Conservation (phyloP, 2,329 filamentous ascomycete genomes). For the Arthrinium puccinioides region DNA sequence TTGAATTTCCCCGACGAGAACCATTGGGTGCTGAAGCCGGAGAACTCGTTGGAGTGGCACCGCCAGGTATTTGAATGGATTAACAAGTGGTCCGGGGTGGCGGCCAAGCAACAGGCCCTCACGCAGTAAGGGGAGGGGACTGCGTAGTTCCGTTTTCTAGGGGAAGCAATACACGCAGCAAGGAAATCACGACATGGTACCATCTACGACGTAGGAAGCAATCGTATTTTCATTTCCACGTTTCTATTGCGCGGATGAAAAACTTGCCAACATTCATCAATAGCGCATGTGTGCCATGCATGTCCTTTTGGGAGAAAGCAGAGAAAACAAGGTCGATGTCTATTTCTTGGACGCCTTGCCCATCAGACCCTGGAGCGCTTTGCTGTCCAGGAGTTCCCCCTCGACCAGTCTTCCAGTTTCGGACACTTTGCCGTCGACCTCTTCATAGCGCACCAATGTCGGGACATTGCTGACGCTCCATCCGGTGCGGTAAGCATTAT, state of each 20-base stretch:
- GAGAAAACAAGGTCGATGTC: neutral
- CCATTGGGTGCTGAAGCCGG: constrained; percentile 7
- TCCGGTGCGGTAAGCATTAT: constrained; percentile 24
- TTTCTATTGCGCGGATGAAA: too few relatives aligned
- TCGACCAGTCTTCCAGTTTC: constrained; percentile 24
- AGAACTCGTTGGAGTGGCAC: constrained; percentile 13
- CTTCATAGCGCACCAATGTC: constrained; percentile 25
- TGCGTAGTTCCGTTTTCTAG: neutral
- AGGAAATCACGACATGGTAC: too few relatives aligned
- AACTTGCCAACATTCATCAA: too few relatives aligned
- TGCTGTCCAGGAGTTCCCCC: constrained; percentile 21
- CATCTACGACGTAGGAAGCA: too few relatives aligned
- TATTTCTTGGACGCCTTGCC: too few relatives aligned
- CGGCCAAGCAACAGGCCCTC: neutral
- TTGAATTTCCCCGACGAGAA: constrained; percentile 14
- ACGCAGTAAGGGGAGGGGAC: neutral
- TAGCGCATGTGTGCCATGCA: too few relatives aligned
- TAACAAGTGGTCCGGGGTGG: constrained; percentile 11
- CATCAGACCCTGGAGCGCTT: constrained; percentile 15
- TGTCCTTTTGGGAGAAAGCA: too few relatives aligned
- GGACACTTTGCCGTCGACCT: constrained; percentile 18
- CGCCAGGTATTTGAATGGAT: constrained; percentile 14
- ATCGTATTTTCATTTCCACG: too few relatives aligned
- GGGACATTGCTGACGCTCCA: constrained; percentile 27
- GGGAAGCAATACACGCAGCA: neutral